These are phyloP conservation scores for Plantago major DNA, from an alignment of 257 asterid species.

Conservation along the genomic window DNA sequence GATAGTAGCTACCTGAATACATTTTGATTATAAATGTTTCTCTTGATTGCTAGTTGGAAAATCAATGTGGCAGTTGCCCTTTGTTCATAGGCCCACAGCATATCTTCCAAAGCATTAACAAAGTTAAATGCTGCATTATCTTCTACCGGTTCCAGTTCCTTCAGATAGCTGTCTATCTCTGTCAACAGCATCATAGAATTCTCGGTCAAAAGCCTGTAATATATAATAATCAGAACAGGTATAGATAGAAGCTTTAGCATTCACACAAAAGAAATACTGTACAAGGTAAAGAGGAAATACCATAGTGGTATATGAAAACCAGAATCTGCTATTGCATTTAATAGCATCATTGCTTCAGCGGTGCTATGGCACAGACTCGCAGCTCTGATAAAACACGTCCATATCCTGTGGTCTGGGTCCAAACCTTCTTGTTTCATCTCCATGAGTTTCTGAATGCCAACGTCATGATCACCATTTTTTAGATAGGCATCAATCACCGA, in stretches of 20 bases:
- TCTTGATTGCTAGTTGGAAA: constrained; percentile 85
- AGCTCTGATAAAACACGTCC: constrained; percentile 86
- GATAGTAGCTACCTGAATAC: constrained; percentile 61
- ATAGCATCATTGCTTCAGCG: constrained; percentile 52
- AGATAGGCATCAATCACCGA: constrained; percentile 90
- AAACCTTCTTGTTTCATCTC: constrained; percentile 73
- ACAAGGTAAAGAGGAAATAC: constrained; percentile 30
- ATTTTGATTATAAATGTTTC: constrained; percentile 59
- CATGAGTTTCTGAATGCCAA: constrained; percentile 64
- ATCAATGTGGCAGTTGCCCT: constrained; percentile 93
- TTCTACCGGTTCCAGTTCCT: constrained; percentile 54
- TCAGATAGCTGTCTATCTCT: constrained; percentile 68
- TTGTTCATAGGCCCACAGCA: constrained; percentile 89
- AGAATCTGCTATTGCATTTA: constrained; percentile 65
- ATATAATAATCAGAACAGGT: constrained; percentile 22
- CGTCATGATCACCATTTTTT: constrained; percentile 62
- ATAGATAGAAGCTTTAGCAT: constrained; percentile 6
- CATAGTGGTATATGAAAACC: constrained; percentile 84
- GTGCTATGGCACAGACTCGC: constrained; percentile 62
- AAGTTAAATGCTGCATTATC: constrained; percentile 85
- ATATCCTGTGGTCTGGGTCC: constrained; percentile 78
- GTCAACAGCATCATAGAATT: constrained; percentile 56
- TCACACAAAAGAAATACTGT: constrained; percentile 13
- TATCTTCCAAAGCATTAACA: constrained; percentile 88
- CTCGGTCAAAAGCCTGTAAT: constrained; percentile 67